Conservation (phyloP, 805 yeast species). For the Yamadazyma olivae region DNA sequence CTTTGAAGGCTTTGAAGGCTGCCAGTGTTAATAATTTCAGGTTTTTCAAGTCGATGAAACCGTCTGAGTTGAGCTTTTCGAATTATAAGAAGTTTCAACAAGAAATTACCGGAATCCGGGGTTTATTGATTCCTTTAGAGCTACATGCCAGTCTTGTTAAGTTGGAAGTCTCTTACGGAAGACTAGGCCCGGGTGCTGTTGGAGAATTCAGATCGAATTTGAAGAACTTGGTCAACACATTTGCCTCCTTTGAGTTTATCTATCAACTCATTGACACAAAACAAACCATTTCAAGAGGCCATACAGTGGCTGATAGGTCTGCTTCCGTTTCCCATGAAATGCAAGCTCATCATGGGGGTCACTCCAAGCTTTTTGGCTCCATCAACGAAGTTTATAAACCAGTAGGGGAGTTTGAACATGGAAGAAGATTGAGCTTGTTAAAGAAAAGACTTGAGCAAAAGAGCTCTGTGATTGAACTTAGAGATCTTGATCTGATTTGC, state of each 20-base stretch:
- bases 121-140: constrained; percentile 17
- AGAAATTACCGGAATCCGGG: constrained; percentile 18
- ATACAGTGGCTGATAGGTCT: constrained; percentile 15
- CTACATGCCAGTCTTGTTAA: constrained; percentile 16
- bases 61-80: constrained; percentile 21
- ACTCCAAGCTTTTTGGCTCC: constrained; percentile 22
- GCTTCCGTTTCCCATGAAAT: constrained; percentile 3
- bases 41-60: constrained; percentile 23
- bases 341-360: constrained; percentile 3
- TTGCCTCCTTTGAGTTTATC: constrained; percentile 24
- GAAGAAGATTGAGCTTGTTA: constrained; percentile 16
- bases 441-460: constrained; percentile 16
- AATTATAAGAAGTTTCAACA: constrained; percentile 18
- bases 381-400: constrained; percentile 25
- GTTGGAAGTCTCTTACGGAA: constrained; percentile 24
- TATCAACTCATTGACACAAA: constrained; percentile 27
- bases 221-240: constrained; percentile 19
- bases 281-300: constrained; percentile 17
- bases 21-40: constrained; percentile 18
- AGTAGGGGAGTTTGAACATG: constrained; percentile 26
- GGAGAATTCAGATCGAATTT: constrained; percentile 22
- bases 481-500: constrained; percentile 25
- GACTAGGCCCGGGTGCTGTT: constrained; percentile 25
- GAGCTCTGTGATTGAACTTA: constrained; percentile 12
- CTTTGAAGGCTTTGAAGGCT: constrained; percentile 13